A percentile compares a stretch with the other conserved stretches of the same genome.
Conservation (phyloP, 176 grass and related monocot genomes). For the Elymus sibiricus region DNA sequence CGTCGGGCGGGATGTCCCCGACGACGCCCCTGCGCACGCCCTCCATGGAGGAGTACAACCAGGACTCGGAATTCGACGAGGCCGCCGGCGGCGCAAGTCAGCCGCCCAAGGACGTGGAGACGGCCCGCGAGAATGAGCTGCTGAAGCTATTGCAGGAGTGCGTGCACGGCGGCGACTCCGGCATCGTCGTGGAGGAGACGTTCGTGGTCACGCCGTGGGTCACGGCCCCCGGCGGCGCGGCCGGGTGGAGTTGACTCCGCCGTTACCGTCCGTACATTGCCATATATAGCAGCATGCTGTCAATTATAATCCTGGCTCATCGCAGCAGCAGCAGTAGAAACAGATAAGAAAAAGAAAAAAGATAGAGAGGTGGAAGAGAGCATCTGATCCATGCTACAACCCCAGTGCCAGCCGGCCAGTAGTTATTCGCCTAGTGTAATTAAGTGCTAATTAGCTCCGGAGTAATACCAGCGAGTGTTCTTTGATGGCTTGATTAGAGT, state of each 20-base stretch:
- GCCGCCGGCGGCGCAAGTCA: not conserved
- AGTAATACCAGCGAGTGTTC: not conserved
- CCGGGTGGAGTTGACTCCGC: slow-evolving; percentile 30
- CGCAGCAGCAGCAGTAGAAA: not conserved
- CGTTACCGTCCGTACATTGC: not conserved
- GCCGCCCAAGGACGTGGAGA: slow-evolving; percentile 19
- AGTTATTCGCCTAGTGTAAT: not conserved
- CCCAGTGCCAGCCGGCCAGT: not conserved
- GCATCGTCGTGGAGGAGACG: not conserved
- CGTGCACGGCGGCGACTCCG: not conserved
- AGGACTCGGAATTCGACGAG: slow-evolving; percentile 39
- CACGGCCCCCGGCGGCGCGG: not conserved
- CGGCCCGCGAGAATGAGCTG: slow-evolving; percentile 27
- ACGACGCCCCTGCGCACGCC: slow-evolving; percentile 9
- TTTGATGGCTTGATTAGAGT: not conserved
- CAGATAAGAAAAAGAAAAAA: not conserved
- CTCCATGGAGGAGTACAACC: slow-evolving; percentile 34
- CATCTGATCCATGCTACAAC: slow-evolving; percentile 41
- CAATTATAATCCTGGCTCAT: not conserved
- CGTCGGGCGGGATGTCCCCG: not conserved
- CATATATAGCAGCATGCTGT: slow-evolving; percentile 1
- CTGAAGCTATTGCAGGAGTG: not conserved
- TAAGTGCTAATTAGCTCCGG: not conserved
- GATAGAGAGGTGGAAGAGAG: slow-evolving; percentile 25
- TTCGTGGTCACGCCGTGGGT: not conserved